phyloP scores from a whole-genome alignment of 208 protist genomes.

The Leishmania mexicana region DNA sequence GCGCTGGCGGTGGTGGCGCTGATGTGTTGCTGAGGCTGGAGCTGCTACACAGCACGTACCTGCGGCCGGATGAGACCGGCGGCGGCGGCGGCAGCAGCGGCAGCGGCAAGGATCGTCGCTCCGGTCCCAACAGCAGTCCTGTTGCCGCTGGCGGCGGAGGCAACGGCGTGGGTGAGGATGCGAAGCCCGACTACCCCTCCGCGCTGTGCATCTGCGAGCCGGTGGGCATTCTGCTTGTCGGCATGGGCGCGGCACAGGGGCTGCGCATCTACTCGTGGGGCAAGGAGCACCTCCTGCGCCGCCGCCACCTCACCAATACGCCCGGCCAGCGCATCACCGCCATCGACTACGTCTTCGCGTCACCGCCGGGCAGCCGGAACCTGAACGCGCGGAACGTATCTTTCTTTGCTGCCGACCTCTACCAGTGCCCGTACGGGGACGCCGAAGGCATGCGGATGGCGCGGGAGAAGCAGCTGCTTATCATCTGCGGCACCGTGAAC shows the following conservation, averaged over 20 bases:
- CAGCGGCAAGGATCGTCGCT: constrained; percentile 2
- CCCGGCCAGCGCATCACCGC: constrained; percentile 67
- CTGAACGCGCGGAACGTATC: constrained; percentile 26
- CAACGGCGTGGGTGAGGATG: not conserved
- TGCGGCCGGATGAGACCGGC: constrained; percentile 26
- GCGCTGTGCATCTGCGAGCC: constrained; percentile 76
- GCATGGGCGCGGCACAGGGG: constrained; percentile 57
- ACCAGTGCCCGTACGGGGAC: constrained; percentile 49
- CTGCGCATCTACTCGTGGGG: constrained; percentile 84
- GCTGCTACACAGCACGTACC: constrained; percentile 65
- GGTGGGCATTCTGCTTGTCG: constrained; percentile 81
- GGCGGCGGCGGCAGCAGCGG: not conserved
- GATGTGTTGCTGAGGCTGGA: constrained; percentile 48
- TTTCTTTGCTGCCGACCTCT: constrained; percentile 50
- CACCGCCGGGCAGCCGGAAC: constrained; percentile 43
- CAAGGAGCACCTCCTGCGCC: constrained; percentile 65
- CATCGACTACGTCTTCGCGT: constrained; percentile 73
- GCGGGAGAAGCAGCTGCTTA: constrained; percentile 64
- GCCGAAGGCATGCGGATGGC: constrained; percentile 30
- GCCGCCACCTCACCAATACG: constrained; percentile 62
- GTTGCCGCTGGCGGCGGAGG: constrained; percentile 2
- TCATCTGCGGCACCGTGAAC: constrained; percentile 69
- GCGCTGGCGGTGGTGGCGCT: not conserved
- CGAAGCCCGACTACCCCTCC: constrained; percentile 56
- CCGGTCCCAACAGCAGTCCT: not conserved